A percentile compares a stretch with the other conserved stretches of the same genome.
These are phyloP conservation scores for Leccinum subrobustum DNA, from an alignment of 1,284 basidiomycete species.

Conservation along the genomic window DNA sequence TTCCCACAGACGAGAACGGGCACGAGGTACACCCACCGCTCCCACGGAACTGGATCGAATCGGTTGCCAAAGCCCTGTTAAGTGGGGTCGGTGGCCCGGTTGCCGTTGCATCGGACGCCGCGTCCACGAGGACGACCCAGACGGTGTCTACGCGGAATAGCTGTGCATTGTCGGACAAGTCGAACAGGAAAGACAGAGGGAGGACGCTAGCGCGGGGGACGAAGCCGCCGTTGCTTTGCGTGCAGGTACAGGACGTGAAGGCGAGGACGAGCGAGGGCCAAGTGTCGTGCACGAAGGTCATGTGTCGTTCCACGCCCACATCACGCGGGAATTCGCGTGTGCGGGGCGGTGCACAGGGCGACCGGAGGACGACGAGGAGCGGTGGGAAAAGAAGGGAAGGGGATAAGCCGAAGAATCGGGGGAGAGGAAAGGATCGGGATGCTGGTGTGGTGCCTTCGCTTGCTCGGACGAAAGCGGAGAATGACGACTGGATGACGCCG, in stretches of 20 bases:
- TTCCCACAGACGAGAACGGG: conserved; percentile 13
- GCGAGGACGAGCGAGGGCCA: conserved; percentile 41
- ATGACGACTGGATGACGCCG: conserved; percentile 38
- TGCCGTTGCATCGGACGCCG: conserved; percentile 23
- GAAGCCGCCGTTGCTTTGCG: conserved; percentile 42
- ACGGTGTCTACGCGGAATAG: conserved; percentile 28
- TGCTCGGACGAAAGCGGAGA: conserved; percentile 40
- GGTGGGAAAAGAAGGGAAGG: conserved; percentile 13
- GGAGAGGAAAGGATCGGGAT: conserved; percentile 25
- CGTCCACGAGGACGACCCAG: conserved; percentile 20
- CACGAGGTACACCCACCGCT: neutral
- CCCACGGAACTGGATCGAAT: conserved; percentile 15
- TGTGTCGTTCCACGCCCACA: conserved; percentile 63
- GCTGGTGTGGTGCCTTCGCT: conserved; percentile 39
- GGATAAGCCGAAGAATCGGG: conserved; percentile 4
- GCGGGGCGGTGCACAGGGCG: conserved; percentile 27
- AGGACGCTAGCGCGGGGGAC: conserved; percentile 10
- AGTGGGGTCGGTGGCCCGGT: conserved; percentile 40
- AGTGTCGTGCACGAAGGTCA: conserved; percentile 52
- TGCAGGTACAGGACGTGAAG: conserved; percentile 39
- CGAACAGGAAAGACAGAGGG: conserved; percentile 31
- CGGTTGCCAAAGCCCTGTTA: conserved; percentile 58
- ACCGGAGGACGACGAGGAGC: conserved; percentile 5
- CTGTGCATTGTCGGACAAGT: conserved; percentile 40
- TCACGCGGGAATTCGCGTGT: conserved; percentile 45